phyloP scores from a whole-genome alignment of 805 yeast genomes.

The Pichia nakasei region DNA sequence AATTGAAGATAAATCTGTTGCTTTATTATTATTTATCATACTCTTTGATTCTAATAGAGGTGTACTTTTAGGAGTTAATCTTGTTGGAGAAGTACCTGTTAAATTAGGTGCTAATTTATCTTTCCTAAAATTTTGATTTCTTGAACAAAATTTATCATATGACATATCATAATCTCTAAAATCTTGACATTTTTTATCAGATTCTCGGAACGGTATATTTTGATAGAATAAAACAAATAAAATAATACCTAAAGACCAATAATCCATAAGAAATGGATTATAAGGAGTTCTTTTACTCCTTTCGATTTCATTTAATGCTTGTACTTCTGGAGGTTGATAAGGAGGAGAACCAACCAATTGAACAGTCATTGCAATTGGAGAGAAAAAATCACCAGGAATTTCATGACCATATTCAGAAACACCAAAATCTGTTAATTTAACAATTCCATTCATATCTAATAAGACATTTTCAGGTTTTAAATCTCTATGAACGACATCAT shows the following conservation, averaged over 20 bases:
- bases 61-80: conserved; percentile 1
- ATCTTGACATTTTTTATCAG: conserved; percentile 34
- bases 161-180: conserved; percentile 48
- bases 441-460: conserved; percentile 45
- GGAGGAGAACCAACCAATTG: conserved; percentile 79
- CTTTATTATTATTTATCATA: neutral
- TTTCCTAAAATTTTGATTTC: conserved; percentile 36
- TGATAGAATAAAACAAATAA: conserved; percentile 54
- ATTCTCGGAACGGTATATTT: conserved; percentile 51
- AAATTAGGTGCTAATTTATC: conserved; percentile 22
- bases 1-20: neutral
- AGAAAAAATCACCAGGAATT: conserved; percentile 42
- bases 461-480: conserved; percentile 89
- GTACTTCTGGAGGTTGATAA: conserved; percentile 75
- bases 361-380: conserved; percentile 32
- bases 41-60: neutral
- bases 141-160: conserved; percentile 29
- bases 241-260: conserved; percentile 69
- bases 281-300: conserved; percentile 43
- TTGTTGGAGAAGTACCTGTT: conserved; percentile 2
- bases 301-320: conserved; percentile 36
- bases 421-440: conserved; percentile 90
- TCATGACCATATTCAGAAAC: conserved; percentile 67
- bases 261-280: conserved; percentile 65
- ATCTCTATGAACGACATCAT: conserved; percentile 87